Base-by-base conservation (phyloP, 2,329 filamentous ascomycete genomes). In the Orbilia ellipsospora region DNA sequence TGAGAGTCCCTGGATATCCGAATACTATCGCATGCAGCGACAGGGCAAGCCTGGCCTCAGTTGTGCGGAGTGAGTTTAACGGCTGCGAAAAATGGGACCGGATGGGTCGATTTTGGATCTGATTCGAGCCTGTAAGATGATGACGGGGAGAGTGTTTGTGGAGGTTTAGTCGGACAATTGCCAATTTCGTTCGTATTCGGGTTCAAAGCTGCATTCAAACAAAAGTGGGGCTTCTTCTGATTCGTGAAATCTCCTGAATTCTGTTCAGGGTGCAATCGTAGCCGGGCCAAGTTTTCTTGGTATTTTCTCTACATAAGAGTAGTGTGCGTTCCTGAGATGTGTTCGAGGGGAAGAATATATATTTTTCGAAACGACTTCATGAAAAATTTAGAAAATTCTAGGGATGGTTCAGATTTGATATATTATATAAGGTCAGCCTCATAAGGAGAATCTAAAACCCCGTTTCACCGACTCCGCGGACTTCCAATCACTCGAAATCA, bases 131-230 rank as follows among this genome's bases (percentile, higher is more conserved):
- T 36, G 31, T 36, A 36, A 36, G 31, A 36, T 51, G 56, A 45
- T 54, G 50, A 62, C 63, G 62, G 42, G 42, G 18, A 42, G 42
- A 48, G n/a, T 50, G 62, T 65, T 73, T 73, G 66, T 50, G 36
- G 31, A 36, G 57, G 44, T 67, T 57, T 18, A 40, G 50, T 55
- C 64, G 31, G 48, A 60, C 64, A 69, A 57, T 75, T 75, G 23
- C 72, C 72, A 57, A 50, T 64, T 75, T 69, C 59, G 72, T 59
- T 75, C 72, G 72, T 75, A 75, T 75, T 75, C 72, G 59, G 51
- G 44, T 55, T 52, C 56, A 13, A 52, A 36, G 52, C 61, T 61
- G 61, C 54, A 60, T 60, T 60, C 13, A 48, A 45, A 16, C 16
- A 15, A 8, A 20, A 48, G 60, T 40, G 45, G 63, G 66, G 42